These are phyloP conservation scores for Wickerhamomyces ciferrii DNA, from an alignment of 805 yeast genomes.

Conservation along the genomic window DNA sequence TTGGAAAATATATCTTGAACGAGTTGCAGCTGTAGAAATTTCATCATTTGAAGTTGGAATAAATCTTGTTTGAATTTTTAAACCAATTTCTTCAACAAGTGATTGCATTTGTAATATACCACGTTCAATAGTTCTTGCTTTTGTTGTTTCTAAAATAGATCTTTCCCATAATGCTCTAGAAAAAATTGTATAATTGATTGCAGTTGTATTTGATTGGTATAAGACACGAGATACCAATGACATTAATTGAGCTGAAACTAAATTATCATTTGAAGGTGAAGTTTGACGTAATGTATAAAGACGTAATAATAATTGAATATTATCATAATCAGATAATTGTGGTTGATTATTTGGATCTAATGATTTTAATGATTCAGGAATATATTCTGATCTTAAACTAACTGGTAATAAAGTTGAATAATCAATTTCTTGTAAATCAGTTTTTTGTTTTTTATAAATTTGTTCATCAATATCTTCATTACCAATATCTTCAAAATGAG, in stretches of 20 bases:
- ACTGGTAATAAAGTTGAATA: slow-evolving; percentile 52
- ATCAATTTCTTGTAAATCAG: slow-evolving; percentile 32
- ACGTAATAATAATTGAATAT: slow-evolving; percentile 67
- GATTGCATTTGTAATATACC: slow-evolving; percentile 93
- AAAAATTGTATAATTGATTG: slow-evolving; percentile 68
- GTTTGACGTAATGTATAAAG: slow-evolving; percentile 58
- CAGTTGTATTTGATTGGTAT: slow-evolving; percentile 37
- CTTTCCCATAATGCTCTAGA: slow-evolving; percentile 88
- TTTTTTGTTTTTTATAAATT: slow-evolving; percentile 30
- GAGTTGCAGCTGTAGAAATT: slow-evolving; percentile 13
- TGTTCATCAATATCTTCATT: slow-evolving; percentile 38
- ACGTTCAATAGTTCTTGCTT: slow-evolving; percentile 85
- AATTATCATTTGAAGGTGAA: slow-evolving; percentile 63
- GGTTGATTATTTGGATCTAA: slow-evolving; percentile 87
- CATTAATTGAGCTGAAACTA: slow-evolving; percentile 78
- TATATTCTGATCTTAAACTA: slow-evolving; percentile 54
- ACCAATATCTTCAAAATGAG: slow-evolving; percentile 59
- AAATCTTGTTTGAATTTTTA: slow-evolving; percentile 51
- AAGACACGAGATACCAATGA: slow-evolving; percentile 74
- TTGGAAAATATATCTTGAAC: slow-evolving; percentile 63
- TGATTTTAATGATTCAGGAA: slow-evolving; percentile 46
- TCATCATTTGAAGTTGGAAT: slow-evolving; percentile 38
- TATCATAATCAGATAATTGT: slow-evolving; percentile 60
- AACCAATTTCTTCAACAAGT: slow-evolving; percentile 81
- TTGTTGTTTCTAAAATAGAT: slow-evolving; percentile 73